Percentiles rank a stretch among this genome's conserved stretches.
Conservation (phyloP, 108 stramenopile species). For the Nannochloropsis salina region DNA sequence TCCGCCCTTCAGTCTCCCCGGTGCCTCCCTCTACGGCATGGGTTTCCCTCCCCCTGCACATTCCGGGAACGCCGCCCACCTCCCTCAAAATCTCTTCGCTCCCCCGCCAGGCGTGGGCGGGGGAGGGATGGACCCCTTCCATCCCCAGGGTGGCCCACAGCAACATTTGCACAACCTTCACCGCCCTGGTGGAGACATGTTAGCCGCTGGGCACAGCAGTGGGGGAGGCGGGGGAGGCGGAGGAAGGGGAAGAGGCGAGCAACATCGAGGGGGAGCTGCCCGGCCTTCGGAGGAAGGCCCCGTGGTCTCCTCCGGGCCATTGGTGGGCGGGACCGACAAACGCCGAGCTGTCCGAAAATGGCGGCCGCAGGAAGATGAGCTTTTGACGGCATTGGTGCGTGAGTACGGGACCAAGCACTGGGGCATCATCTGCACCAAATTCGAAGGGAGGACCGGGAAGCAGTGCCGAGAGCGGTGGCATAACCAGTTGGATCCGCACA, state of each 20-base stretch:
- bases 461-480: slow-evolving; percentile 61
- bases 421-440: slow-evolving; percentile 57
- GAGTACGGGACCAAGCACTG: slow-evolving; percentile 55
- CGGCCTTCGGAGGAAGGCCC: slow-evolving; percentile 14
- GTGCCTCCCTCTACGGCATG: neutral
- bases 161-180: neutral
- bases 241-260: neutral
- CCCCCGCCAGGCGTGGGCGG: neutral
- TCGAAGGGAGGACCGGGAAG: slow-evolving; percentile 59
- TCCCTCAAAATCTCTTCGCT: too few relatives aligned
- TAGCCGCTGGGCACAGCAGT: neutral
- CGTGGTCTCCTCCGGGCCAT: neutral
- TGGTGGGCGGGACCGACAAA: neutral
- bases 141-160: slow-evolving; percentile 1
- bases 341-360: slow-evolving; percentile 53
- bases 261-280: neutral
- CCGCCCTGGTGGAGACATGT: neutral
- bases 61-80: too few relatives aligned
- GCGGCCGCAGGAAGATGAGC: slow-evolving; percentile 56
- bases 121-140: neutral
- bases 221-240: neutral
- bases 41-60: neutral
- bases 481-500: slow-evolving; percentile 69
- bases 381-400: slow-evolving; percentile 49
- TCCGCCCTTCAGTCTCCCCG: neutral